Evolutionary conservation across 1,139 yeast species (phyloP).

Genomic region (Pichia sp.): DNA sequence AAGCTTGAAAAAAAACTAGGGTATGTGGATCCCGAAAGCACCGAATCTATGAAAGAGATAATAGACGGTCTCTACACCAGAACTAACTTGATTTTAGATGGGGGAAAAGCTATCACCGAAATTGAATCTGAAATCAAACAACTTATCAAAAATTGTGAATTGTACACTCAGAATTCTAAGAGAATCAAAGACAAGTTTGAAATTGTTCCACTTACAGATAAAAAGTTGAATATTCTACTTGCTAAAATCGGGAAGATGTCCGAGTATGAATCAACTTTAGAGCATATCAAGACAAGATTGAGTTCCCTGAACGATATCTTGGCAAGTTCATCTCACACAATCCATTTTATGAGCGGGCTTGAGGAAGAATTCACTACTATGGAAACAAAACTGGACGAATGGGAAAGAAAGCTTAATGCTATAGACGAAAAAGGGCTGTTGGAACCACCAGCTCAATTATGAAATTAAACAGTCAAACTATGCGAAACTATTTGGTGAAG

Average conservation of each 20-base stretch:
- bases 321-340: constrained; percentile 7
- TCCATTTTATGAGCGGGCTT: constrained; percentile 12
- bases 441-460: too few relatives aligned
- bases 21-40: too few relatives aligned
- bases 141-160: constrained; percentile 11
- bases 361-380: constrained; percentile 14
- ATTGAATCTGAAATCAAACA: constrained; percentile 13
- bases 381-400: constrained; percentile 13
- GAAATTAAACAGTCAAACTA: neutral
- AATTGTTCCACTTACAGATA: constrained; percentile 14
- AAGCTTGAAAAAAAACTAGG: constrained; percentile 15
- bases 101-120: constrained; percentile 11
- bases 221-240: constrained; percentile 16
- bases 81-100: constrained; percentile 16
- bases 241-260: constrained; percentile 16
- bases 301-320: constrained; percentile 16
- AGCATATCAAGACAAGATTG: constrained; percentile 15
- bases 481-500: constrained; percentile 57
- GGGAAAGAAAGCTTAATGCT: constrained; percentile 18
- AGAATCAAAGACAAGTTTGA: constrained; percentile 11
- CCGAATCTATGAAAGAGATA: constrained; percentile 17
- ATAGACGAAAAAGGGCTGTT: too few relatives aligned
- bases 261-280: constrained; percentile 13
- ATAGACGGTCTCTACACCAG: constrained; percentile 22
- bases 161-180: constrained; percentile 10